Conservation (phyloP, 768 basidiomycete genomes). For the Boletus rubropictus region DNA sequence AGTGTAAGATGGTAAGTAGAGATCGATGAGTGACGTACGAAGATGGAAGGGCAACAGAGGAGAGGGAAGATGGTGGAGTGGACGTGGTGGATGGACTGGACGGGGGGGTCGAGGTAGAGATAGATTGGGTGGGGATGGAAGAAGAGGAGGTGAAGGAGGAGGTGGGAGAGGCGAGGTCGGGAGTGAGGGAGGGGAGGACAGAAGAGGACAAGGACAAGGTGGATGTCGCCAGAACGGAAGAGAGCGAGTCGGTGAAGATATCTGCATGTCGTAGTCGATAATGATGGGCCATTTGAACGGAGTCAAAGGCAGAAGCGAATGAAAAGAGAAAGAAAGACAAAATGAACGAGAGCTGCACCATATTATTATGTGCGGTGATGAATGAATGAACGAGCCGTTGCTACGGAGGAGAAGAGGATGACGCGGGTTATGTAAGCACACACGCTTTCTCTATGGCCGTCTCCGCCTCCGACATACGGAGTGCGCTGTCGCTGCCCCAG, state of each 20-base stretch:
- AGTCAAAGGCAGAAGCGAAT: neutral
- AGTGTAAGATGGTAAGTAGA: neutral
- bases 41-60: neutral
- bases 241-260: too few species aligned
- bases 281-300: neutral
- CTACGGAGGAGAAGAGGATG: neutral
- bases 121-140: neutral
- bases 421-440: neutral
- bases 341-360: neutral
- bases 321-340: neutral
- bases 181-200: neutral
- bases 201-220: neutral
- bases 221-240: neutral
- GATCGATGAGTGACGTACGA: conserved; percentile 7
- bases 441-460: conserved; percentile 47
- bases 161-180: neutral
- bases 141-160: neutral
- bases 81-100: neutral
- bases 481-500: conserved; percentile 63
- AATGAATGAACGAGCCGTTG: neutral
- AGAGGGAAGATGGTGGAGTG: neutral
- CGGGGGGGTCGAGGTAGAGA: neutral
- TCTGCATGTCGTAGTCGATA: neutral
- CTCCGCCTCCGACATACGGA: conserved; percentile 77
- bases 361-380: neutral